Evolutionary conservation across 2,329 filamentous ascomycete genomes (phyloP), one percentile per base, ranked within the genome.

Genomic region (Xylaria sp.): DNA sequence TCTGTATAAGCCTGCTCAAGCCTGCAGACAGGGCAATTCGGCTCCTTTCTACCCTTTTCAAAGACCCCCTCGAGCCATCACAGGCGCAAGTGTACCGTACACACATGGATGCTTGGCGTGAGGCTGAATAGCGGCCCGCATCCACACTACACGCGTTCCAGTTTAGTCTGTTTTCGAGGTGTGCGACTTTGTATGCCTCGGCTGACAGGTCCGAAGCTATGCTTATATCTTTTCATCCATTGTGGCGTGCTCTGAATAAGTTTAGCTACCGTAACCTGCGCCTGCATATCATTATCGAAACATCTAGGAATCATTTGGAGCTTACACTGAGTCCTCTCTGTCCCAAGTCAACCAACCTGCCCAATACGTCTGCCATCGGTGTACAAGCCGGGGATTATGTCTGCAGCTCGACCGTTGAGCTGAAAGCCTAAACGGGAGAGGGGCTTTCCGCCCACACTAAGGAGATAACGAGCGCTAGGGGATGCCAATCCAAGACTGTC

Each of bases 111-210:
- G 50, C 52, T 52, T 63, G 60, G 56, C 45, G 63, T 63, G 65
- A 65, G 59, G 65, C 65, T 65, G 65, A 65, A 56, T 56, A 33
- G 53, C 57, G 60, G 54, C 58, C 63, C 63, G 56, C 60, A 33
- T 62, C 46, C 54, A 63, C 52, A 57, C 46, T 57, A 63, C 52
- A 47, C 60, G 47, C 52, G 15, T 40, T 56, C 23, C 50, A 38
- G 49, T 38, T 8, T 51, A 51, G 49, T 38, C 12, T 51, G 4
- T 19, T 38, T 25, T 12, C 21, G 21, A 14, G 35, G 4, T 49
- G 17, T 23, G 19, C 17, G 40, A 37, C 11, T 47, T 35, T 37
- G 58, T 59, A 53, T 49, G 57, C 57, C 57, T 60, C 52, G 57
- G 57, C 57, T 64, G 57, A 57, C 23, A 31, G 35, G 47, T 53